Evolutionary conservation across 1,284 basidiomycete species (phyloP).

Genomic region (Moniliella sp.): DNA sequence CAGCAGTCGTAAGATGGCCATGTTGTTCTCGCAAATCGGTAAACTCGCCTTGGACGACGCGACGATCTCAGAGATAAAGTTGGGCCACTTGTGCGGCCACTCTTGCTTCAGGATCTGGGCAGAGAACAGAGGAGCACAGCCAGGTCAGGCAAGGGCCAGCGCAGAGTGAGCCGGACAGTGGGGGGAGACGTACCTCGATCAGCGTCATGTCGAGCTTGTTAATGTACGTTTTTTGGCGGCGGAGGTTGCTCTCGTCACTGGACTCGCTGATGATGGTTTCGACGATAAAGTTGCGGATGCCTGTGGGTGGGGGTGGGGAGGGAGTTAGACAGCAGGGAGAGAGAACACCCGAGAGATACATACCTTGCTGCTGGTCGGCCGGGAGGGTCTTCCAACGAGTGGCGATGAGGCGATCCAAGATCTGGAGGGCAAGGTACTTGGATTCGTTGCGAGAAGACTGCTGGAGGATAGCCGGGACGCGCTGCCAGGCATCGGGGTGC

Average conservation of each 20-base stretch:
- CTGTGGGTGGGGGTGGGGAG: too few relatives aligned
- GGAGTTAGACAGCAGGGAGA: too few relatives aligned
- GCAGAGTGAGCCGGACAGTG: conserved; percentile 1
- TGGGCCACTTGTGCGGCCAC: conserved; percentile 98
- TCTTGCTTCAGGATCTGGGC: conserved; percentile 92
- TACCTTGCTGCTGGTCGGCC: conserved; percentile 51
- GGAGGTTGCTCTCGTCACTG: conserved; percentile 52
- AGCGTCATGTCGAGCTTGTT: conserved; percentile 93
- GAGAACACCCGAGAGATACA: too few relatives aligned
- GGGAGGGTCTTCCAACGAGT: conserved; percentile 91
- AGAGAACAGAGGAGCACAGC: too few relatives aligned
- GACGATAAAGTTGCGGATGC: conserved; percentile 91
- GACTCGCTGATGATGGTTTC: conserved; percentile 76
- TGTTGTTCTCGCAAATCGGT: conserved; percentile 96
- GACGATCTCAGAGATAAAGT: conserved; percentile 90
- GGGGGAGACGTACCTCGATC: conserved; percentile 48
- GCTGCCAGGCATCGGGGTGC: conserved; percentile 89
- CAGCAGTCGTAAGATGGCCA: conserved; percentile 85
- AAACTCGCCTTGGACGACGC: conserved; percentile 89
- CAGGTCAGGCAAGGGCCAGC: conserved; percentile 3
- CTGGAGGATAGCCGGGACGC: conserved; percentile 84
- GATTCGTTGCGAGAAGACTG: too few relatives aligned
- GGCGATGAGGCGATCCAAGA: conserved; percentile 48
- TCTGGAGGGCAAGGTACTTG: conserved; percentile 29
- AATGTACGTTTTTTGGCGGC: conserved; percentile 80